Conservation (phyloP, 2,329 filamentous ascomycete species). For the Diatrype stigma region DNA sequence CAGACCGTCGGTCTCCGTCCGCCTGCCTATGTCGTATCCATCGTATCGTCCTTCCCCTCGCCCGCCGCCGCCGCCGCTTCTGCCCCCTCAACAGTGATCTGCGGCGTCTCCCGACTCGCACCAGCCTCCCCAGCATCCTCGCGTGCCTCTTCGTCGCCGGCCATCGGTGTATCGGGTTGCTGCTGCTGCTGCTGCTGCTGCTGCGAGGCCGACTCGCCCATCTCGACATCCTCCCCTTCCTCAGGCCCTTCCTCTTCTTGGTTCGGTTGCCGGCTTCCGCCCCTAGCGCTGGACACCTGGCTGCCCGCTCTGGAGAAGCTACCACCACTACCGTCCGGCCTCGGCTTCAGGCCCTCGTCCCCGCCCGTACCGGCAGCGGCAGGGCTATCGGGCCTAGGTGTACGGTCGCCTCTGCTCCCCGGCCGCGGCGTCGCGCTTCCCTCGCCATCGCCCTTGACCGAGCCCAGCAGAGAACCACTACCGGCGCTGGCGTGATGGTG, state of each 20-base stretch:
- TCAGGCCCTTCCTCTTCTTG: slow-evolving; percentile 27
- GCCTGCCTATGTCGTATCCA: slow-evolving; percentile 55
- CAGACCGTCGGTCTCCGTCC: neutral
- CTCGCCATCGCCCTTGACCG: slow-evolving; percentile 13
- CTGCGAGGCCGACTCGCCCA: slow-evolving; percentile 33
- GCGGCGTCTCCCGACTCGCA: slow-evolving; percentile 35
- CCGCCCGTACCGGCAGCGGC: slow-evolving; percentile 19
- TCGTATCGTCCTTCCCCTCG: slow-evolving; percentile 50
- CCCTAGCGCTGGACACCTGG: slow-evolving; percentile 29
- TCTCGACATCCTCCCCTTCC: slow-evolving; percentile 30
- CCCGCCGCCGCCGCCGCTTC: slow-evolving; percentile 38
- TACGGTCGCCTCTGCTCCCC: slow-evolving; percentile 35
- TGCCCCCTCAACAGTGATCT: slow-evolving; percentile 42
- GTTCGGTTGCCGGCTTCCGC: slow-evolving; percentile 33
- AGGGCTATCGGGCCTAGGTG: slow-evolving; percentile 29
- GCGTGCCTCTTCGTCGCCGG: slow-evolving; percentile 34
- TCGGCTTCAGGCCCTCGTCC: slow-evolving; percentile 30
- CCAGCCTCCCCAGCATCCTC: slow-evolving; percentile 4
- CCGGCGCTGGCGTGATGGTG: slow-evolving; percentile 38
- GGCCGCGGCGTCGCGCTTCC: slow-evolving; percentile 37
- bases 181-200: slow-evolving; percentile 26
- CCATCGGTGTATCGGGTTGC: slow-evolving; percentile 28
- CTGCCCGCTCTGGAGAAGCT: slow-evolving; percentile 36
- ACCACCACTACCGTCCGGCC: slow-evolving; percentile 23
- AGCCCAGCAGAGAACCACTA: slow-evolving; percentile 1